Percentiles rank a stretch among this genome's conserved stretches.
Conservation (phyloP, 805 yeast genomes). For the Torulaspora microellipsoides region DNA sequence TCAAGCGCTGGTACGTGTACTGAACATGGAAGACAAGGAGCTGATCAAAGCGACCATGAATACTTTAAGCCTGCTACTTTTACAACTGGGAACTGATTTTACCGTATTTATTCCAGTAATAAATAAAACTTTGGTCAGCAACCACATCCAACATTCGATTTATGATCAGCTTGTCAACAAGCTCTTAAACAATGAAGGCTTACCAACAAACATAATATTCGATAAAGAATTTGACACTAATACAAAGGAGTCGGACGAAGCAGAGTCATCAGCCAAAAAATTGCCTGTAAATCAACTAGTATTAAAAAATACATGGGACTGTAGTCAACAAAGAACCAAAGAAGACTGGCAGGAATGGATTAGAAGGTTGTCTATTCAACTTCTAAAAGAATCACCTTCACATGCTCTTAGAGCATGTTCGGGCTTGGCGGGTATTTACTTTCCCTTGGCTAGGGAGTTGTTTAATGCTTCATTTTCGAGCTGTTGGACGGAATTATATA, state of each 20-base stretch:
- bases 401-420: slow-evolving; percentile 93
- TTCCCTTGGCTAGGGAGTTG: slow-evolving; percentile 82
- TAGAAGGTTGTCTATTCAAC: slow-evolving; percentile 74
- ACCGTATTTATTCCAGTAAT: slow-evolving; percentile 82
- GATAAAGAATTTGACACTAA: slow-evolving; percentile 51
- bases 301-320: slow-evolving; percentile 85
- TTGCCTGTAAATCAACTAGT: slow-evolving; percentile 62
- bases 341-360: slow-evolving; percentile 99
- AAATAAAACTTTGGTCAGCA: slow-evolving; percentile 56
- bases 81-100: slow-evolving; percentile 82
- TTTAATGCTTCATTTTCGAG: slow-evolving; percentile 94
- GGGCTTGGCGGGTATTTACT: slow-evolving; percentile 77
- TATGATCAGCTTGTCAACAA: slow-evolving; percentile 81
- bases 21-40: slow-evolving; percentile 51
- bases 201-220: slow-evolving; percentile 70
- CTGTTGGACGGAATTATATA: slow-evolving; percentile 90
- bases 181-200: slow-evolving; percentile 75
- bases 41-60: slow-evolving; percentile 64
- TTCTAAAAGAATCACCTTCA: slow-evolving; percentile 88
- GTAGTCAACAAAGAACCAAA: slow-evolving; percentile 78
- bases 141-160: slow-evolving; percentile 61
- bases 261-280: slow-evolving; percentile 67
- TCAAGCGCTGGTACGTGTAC: slow-evolving; percentile 75
- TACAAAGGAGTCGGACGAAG: slow-evolving; percentile 38
- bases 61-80: slow-evolving; percentile 67